These are phyloP conservation scores for Cryphonectria parasitica DNA, from an alignment of 2,329 filamentous ascomycete genomes.

Conservation along the genomic window DNA sequence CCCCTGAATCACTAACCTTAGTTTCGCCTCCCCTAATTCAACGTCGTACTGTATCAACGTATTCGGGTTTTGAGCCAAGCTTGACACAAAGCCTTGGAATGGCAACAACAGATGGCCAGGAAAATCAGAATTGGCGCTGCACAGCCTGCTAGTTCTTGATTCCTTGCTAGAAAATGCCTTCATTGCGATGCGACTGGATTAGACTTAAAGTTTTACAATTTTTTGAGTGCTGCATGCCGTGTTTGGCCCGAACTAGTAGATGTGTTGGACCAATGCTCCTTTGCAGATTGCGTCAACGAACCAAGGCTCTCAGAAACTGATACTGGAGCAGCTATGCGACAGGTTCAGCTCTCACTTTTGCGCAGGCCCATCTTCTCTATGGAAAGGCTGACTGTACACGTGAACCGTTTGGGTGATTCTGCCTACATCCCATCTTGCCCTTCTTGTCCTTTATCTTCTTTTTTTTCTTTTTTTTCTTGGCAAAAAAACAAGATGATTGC, in stretches of 20 bases:
- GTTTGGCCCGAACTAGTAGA: neutral
- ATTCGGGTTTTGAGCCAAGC: neutral
- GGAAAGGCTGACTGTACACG: too few species aligned
- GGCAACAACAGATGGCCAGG: neutral
- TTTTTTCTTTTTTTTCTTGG: too few species aligned
- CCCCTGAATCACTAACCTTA: slow-evolving; percentile 1
- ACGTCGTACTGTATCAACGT: neutral
- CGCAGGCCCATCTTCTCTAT: neutral
- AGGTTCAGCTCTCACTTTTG: neutral
- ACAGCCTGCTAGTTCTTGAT: neutral
- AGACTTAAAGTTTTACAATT: neutral
- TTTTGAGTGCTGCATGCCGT: neutral
- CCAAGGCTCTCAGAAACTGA: neutral
- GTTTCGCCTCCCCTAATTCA: neutral
- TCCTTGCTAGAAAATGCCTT: neutral
- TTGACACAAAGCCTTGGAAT: neutral
- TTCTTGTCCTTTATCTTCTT: too few species aligned
- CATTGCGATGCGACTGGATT: neutral
- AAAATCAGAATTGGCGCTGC: neutral
- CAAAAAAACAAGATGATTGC: too few species aligned
- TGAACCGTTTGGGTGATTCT: too few species aligned
- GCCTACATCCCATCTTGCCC: too few species aligned
- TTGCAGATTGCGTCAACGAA: neutral
- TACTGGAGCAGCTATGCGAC: neutral
- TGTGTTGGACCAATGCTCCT: neutral